Evolutionary conservation across 768 basidiomycete species (phyloP), one percentile per base, ranked within the genome.

Genomic region (Termitomyces sp.): DNA sequence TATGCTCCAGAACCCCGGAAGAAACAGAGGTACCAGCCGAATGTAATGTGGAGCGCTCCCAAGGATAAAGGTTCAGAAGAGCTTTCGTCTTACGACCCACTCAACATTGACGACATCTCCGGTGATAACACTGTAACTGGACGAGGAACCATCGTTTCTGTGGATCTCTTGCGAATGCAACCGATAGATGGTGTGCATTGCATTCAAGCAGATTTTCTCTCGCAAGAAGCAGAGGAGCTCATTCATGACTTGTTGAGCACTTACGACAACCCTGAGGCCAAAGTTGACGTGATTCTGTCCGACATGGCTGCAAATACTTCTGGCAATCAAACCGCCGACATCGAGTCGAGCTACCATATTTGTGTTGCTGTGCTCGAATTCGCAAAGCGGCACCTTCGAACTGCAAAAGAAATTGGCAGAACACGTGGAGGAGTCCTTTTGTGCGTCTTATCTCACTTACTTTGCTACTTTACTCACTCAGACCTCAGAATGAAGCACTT

Each of bases 261-360:
- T 9, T 65, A 63, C 16, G 61, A 60, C 35, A 68, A 70, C 53
- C 56, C 63, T 0, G 65, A 67, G 2, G 70, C 69, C 16, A 80
- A 78, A 68, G 88, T 84, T 7, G 93, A 98, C 66, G 73, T 95
- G 16, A 81, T 97, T 23, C 76, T 97, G 4, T 91, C 88, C 7
- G 95, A 97, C 64, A 94, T 98, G 88, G 91, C 94, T 16, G 84
- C 85, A 18, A 94, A 94, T 66, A 76, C 84, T 56, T 81, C 87
- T 2, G 95, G 96, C 5, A 85, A 88, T 56, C 67, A 76, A 16
- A 68, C 71, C 0, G 76, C 77, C 47, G 95, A 98, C 68, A 78
- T 80, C 1, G 78, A 86, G 62, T 67, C 77, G 10, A 86, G 86
- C 54, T 75, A 95, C 31, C 79, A 86, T 35, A 86, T 98, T 20